Percentiles rank a stretch among this genome's conserved stretches.
Evolutionary conservation across 768 basidiomycete genomes (phyloP).

Genomic region (Macrolepiota fuliginosa): DNA sequence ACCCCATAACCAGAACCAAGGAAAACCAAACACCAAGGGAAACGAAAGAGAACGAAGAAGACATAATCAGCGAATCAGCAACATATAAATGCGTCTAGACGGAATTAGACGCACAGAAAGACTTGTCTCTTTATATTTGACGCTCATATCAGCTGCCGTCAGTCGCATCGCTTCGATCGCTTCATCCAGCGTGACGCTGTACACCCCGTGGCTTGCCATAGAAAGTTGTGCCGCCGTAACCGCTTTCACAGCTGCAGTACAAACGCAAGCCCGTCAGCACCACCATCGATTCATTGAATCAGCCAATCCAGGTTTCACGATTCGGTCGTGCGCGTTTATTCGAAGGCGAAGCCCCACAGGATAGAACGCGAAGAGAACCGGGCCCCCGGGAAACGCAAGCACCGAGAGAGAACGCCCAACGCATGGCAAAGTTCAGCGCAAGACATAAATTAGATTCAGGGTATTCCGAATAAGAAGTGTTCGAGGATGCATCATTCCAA

Average conservation of each 20-base stretch:
- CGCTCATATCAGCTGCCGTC: slow-evolving; percentile 92
- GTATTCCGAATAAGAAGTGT: too few relatives aligned
- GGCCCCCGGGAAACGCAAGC: neutral
- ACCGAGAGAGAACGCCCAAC: neutral
- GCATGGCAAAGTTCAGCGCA: too few relatives aligned
- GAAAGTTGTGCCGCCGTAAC: slow-evolving; percentile 93
- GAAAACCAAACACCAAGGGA: neutral
- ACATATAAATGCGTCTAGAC: slow-evolving; percentile 13
- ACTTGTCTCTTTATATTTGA: slow-evolving; percentile 95
- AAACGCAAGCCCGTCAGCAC: neutral
- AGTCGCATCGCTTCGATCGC: slow-evolving; percentile 95
- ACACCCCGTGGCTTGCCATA: slow-evolving; percentile 86
- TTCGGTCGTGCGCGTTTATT: neutral
- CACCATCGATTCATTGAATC: neutral
- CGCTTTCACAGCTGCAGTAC: slow-evolving; percentile 78
- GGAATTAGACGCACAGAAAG: slow-evolving; percentile 58
- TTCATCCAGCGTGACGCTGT: slow-evolving; percentile 87
- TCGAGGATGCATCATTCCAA: too few relatives aligned
- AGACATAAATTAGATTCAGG: too few relatives aligned
- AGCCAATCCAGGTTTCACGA: neutral
- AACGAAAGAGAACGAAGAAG: slow-evolving; percentile 9
- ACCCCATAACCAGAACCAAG: neutral
- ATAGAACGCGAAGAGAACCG: neutral
- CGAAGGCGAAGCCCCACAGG: neutral
- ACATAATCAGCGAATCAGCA: neutral